Percentiles rank a stretch among this genome's conserved stretches.
These are phyloP conservation scores for Paecilomyces niveus DNA, from an alignment of 2,329 filamentous ascomycete genomes.

Conservation along the genomic window DNA sequence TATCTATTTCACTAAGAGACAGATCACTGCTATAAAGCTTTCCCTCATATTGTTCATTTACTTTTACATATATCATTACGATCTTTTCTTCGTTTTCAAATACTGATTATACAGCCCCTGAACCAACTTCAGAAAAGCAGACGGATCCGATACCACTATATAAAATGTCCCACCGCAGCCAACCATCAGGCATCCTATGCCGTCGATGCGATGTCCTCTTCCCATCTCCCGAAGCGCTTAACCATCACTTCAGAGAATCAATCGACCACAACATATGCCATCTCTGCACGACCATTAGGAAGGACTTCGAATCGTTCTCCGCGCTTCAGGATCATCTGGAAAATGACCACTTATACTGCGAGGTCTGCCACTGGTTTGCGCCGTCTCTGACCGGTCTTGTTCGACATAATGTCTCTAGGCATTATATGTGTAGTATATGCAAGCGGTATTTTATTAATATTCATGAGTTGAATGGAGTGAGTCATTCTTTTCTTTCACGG, in stretches of 20 bases:
- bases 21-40: not conserved
- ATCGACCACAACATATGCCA: slow-evolving; percentile 4
- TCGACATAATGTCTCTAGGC: slow-evolving; percentile 11
- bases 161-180: not conserved
- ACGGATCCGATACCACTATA: not conserved
- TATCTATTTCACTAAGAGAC: not conserved
- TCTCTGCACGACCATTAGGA: not conserved
- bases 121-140: not conserved
- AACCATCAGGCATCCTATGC: not conserved
- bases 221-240: not conserved
- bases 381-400: slow-evolving; percentile 9
- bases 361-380: slow-evolving; percentile 13
- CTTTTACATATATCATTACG: not conserved
- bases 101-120: not conserved
- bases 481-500: not conserved
- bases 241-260: not conserved
- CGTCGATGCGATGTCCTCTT: slow-evolving; percentile 1
- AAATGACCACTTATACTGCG: slow-evolving; percentile 11
- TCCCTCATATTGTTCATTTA: not conserved
- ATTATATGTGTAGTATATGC: slow-evolving; percentile 13
- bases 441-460: slow-evolving; percentile 10
- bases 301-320: slow-evolving; percentile 10
- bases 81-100: not conserved
- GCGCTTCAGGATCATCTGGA: slow-evolving; percentile 12
- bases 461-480: slow-evolving; percentile 13